Conservation (phyloP, 2,329 filamentous ascomycete genomes). For the Chaetomiaceae sp. region DNA sequence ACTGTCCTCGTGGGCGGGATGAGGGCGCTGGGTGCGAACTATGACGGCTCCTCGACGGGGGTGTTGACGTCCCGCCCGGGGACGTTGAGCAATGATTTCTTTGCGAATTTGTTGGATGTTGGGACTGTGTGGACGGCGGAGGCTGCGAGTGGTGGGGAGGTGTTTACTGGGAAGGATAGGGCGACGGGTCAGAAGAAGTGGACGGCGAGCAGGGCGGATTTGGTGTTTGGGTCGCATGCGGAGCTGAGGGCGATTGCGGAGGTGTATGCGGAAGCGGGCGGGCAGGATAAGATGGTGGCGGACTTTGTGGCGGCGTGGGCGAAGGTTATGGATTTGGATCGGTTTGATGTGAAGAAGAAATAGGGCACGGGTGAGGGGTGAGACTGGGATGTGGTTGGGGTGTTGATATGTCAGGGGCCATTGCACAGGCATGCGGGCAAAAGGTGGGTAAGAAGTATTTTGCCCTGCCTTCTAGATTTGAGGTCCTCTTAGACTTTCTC, state of each 20-base stretch:
- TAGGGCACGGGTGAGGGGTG: no score
- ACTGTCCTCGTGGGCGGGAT: constrained; percentile 69
- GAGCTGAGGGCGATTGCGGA: constrained; percentile 69
- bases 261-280: constrained; percentile 60
- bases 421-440: no score
- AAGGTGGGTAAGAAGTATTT: no score
- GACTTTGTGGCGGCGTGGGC: constrained; percentile 71
- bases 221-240: constrained; percentile 68
- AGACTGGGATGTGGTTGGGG: no score
- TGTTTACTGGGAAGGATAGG: constrained; percentile 61
- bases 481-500: no score
- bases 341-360: constrained; percentile 52
- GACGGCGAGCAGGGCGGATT: constrained; percentile 63
- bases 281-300: constrained; percentile 60
- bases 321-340: constrained; percentile 72
- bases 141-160: constrained; percentile 47
- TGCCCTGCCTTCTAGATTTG: no score
- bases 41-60: constrained; percentile 62
- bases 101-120: constrained; percentile 71
- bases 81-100: constrained; percentile 73
- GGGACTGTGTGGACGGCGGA: constrained; percentile 58
- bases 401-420: no score
- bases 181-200: constrained; percentile 66
- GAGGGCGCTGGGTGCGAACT: constrained; percentile 66
- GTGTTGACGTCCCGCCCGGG: constrained; percentile 66